These are phyloP conservation scores for Leishmania turanica DNA, from an alignment of 208 protist species.

Conservation along the genomic window DNA sequence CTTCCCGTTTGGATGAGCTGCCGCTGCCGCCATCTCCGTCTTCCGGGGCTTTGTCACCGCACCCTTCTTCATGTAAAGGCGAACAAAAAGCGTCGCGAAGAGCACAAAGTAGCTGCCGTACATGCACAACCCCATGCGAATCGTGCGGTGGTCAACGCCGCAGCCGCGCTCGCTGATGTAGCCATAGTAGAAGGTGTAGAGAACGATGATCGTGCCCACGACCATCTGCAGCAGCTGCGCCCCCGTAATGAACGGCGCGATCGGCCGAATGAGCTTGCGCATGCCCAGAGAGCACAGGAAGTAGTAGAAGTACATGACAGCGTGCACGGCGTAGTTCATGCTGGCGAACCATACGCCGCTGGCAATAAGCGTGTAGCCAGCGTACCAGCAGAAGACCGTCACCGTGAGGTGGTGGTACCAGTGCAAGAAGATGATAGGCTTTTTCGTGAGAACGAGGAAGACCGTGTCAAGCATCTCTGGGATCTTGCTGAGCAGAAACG, in stretches of 20 bases:
- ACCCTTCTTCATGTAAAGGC: slow-evolving; percentile 41
- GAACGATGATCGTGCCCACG: slow-evolving; percentile 69
- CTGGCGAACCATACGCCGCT: slow-evolving; percentile 82
- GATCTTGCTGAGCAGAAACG: slow-evolving; percentile 87
- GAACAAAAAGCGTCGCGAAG: slow-evolving; percentile 76
- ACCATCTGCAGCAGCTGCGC: slow-evolving; percentile 94
- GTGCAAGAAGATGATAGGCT: slow-evolving; percentile 90
- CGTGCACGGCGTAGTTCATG: slow-evolving; percentile 95
- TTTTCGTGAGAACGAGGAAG: slow-evolving; percentile 87
- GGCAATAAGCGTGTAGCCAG: slow-evolving; percentile 39
- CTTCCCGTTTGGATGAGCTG: background rate
- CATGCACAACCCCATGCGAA: slow-evolving; percentile 80
- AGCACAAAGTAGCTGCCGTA: slow-evolving; percentile 90
- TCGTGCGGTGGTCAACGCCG: slow-evolving; percentile 34
- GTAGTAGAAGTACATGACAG: slow-evolving; percentile 97
- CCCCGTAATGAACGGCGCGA: slow-evolving; percentile 88
- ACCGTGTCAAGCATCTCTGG: slow-evolving; percentile 88
- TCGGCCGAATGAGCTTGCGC: slow-evolving; percentile 53
- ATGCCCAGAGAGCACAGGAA: slow-evolving; percentile 65
- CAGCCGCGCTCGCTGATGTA: slow-evolving; percentile 45
- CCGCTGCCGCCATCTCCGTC: background rate
- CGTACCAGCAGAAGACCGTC: slow-evolving; percentile 92
- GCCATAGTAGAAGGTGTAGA: slow-evolving; percentile 51
- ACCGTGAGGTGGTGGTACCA: slow-evolving; percentile 95
- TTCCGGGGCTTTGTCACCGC: slow-evolving; percentile 8